These are phyloP conservation scores for Trichoderma atroviride DNA, from an alignment of 2,329 filamentous ascomycete genomes.

Conservation along the genomic window DNA sequence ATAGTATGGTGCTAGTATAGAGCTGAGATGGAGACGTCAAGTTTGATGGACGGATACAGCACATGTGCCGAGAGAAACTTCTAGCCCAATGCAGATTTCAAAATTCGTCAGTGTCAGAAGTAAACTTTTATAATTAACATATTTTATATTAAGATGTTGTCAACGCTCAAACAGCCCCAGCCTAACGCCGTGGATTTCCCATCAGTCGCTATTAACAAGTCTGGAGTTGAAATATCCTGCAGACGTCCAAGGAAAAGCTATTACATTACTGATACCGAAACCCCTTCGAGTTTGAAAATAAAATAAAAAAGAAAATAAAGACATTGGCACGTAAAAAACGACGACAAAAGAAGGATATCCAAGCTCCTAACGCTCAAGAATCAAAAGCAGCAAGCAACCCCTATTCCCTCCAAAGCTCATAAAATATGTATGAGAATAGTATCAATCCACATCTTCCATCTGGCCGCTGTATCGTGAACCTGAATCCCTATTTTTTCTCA, in stretches of 20 bases:
- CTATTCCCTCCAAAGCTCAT: neutral
- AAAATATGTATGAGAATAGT: neutral
- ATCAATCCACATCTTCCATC: constrained; percentile 12
- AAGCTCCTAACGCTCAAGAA: neutral
- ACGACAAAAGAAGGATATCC: neutral
- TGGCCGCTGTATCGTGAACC: constrained; percentile 6
- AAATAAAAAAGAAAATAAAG: neutral
- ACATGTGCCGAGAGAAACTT: neutral
- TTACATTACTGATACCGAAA: neutral
- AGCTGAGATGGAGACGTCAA: neutral
- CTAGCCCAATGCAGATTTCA: too few relatives aligned
- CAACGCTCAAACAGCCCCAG: neutral
- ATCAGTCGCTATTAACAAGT: neutral
- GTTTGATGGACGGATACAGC: neutral
- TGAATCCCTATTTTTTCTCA: constrained; percentile 32
- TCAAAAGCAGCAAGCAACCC: neutral
- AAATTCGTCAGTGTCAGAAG: neutral
- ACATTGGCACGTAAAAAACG: neutral
- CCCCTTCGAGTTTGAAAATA: neutral
- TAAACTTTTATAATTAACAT: neutral
- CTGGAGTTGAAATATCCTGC: neutral
- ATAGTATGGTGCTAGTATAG: neutral
- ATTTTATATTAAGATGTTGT: neutral
- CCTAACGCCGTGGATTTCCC: neutral
- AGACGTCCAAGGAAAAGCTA: neutral